phyloP scores from a whole-genome alignment of 179 eudicot species.

The Spergularia azorica region DNA sequence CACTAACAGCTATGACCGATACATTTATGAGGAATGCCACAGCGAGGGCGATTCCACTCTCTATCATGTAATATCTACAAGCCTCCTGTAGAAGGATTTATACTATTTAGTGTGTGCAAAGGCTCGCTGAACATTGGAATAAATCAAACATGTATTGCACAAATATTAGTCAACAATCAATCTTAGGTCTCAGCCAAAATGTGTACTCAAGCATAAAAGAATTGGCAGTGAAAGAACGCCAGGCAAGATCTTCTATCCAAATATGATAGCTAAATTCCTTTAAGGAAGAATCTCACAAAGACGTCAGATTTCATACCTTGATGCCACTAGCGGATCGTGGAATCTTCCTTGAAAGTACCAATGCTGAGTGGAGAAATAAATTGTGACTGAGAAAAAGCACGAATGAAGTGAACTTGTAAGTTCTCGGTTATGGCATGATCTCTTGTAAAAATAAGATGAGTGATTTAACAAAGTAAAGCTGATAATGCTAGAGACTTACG shows the following conservation, averaged over 20 bases:
- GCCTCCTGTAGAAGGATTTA: constrained; percentile 65
- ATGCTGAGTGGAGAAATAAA: constrained; percentile 96
- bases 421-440: background rate
- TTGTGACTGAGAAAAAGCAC: constrained; percentile 73
- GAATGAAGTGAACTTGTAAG: constrained; percentile 6
- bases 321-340: constrained; percentile 82
- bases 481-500: constrained; percentile 53
- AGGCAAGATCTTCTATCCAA: no score
- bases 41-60: constrained; percentile 81
- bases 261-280: background rate
- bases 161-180: background rate
- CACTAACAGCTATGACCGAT: constrained; percentile 89
- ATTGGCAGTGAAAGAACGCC: background rate
- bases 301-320: constrained; percentile 46
- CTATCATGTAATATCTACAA: constrained; percentile 86
- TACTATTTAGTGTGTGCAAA: background rate
- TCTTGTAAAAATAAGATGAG: background rate
- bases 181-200: background rate
- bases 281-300: background rate
- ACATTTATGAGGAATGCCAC: constrained; percentile 88
- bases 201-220: background rate
- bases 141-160: background rate
- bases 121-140: constrained; percentile 1
- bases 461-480: background rate
- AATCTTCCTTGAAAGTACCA: constrained; percentile 93